Base-by-base conservation (phyloP, 768 basidiomycete species). In the Macrolepiota fuliginosa region DNA sequence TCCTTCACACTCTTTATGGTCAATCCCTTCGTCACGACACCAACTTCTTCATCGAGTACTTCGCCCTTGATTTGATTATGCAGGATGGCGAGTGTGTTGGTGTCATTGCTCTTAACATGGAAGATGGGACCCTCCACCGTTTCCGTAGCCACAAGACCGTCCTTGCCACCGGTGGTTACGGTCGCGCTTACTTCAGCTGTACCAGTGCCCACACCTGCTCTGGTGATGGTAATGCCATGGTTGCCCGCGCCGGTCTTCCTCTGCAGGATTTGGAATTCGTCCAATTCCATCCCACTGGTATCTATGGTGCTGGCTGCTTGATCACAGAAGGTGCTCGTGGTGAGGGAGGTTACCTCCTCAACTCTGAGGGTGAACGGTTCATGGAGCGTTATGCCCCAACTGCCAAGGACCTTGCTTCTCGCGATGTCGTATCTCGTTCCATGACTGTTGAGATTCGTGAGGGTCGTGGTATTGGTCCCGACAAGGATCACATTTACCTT, bases 381-480 rank as follows among this genome's bases (percentile, higher is more conserved):
- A 99, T 99, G 97, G 96, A 98, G 77, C 93, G 96, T 74, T 98
- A 98, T 74, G 97, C 97, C 0, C 97, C 97, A 10, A 98, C 96
- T 47, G 97, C 97, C 64, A 98, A 98, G 83, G 97, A 99, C 82
- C 86, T 99, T 67, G 97, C 97, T 45, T 99, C 97, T 50, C 95
- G 97, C 72, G 97, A 99, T 72, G 97, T 99, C 71, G 97, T 99
- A 36, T 98, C 97, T 53, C 94, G 97, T 69, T 95, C 93, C 56
- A 99, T 98, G 96, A 99, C 97, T 50, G 83, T 98, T 67, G 97
- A 99, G 76, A 92, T 99, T 69, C 91, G 97, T 62, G 97, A 99
- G 73, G 97, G 97, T 65, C 95, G 97, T 71, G 97, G 97, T 79
- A 95, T 98, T 67, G 97, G 97, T 59, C 92, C 95, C 27, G 96